Evolutionary conservation across 2,329 filamentous ascomycete genomes (phyloP), one percentile per base, ranked within the genome.

Genomic region (Alternaria burnsii): DNA sequence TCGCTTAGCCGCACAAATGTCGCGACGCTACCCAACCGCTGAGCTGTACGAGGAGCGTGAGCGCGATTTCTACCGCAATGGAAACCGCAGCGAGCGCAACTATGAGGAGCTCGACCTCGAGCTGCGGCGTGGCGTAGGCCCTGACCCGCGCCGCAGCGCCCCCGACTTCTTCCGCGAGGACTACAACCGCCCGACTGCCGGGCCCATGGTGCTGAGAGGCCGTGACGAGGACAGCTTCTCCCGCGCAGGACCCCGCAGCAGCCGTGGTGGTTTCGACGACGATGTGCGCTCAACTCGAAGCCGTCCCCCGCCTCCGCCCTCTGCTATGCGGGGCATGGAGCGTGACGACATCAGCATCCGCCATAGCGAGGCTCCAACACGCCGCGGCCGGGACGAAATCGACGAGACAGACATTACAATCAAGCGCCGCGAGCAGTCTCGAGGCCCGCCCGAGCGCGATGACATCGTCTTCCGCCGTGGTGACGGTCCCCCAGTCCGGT

Each of bases 41-140:
- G 81, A 83, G 69, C 74, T 81, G 67, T 83, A 83, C 68, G 81
- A 83, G 52, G 81, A 84, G 69, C 79, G 81, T 55, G 80, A 84
- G 68, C 78, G 82, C 62, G 83, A 84, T 65, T 82, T 84, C 65
- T 82, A 83, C 62, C 78, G 79, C 67, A 79, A 75, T 60, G 74
- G 75, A 62, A 71, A 72, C 62, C 78, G 77, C 69, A 75, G 69
- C 66, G 69, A 74, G 14, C 79, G 78, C 69, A 81, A 82, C 68
- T 83, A 83, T 65, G 82, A 84, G 30, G 83, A 85, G 51, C 75
- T 84, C 44, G 83, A 86, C 58, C 61, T 83, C 43, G 84, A 86
- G 65, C 77, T 84, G 56, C 70, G 75, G 66, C 68, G 71, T 43
- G 65, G 65, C 36, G 71, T 79, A 44, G 69, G 71, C 50, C 61